Conservation (phyloP, 148 eudicot genomes). For the Rhododendron ferrugineum region DNA sequence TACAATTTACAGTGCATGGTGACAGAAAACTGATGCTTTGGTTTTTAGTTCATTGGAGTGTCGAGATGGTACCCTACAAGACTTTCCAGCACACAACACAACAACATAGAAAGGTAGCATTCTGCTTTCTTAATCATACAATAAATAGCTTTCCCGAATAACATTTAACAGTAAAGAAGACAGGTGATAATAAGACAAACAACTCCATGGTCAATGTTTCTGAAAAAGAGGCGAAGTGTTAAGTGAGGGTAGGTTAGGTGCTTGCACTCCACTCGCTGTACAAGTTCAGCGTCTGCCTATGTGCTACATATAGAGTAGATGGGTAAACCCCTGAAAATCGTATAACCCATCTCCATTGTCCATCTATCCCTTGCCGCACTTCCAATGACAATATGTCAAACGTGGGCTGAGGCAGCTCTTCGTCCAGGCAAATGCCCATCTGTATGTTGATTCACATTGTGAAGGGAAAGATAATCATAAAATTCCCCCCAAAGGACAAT, state of each 20-base stretch:
- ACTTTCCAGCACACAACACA: neutral
- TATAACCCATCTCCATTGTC: neutral
- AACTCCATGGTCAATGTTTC: neutral
- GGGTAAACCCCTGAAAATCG: neutral
- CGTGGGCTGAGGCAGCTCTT: neutral
- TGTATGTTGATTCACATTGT: neutral
- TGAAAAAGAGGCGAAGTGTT: neutral
- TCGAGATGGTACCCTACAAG: neutral
- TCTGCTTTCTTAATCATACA: neutral
- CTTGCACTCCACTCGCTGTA: neutral
- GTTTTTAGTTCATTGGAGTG: neutral
- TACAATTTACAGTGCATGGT: neutral
- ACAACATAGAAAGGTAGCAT: neutral
- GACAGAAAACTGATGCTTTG: neutral
- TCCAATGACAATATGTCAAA: neutral
- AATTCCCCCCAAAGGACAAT: neutral
- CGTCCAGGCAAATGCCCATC: neutral
- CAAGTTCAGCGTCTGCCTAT: neutral
- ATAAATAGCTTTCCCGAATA: neutral
- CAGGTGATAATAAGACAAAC: neutral
- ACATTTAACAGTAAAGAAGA: neutral
- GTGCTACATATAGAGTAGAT: neutral
- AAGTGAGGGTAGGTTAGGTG: neutral
- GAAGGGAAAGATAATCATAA: neutral
- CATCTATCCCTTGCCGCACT: neutral